A percentile compares a stretch with the other conserved stretches of the same genome.
Evolutionary conservation across 2,329 filamentous ascomycete species (phyloP).

Genomic region (Leptographium galeiforme): DNA sequence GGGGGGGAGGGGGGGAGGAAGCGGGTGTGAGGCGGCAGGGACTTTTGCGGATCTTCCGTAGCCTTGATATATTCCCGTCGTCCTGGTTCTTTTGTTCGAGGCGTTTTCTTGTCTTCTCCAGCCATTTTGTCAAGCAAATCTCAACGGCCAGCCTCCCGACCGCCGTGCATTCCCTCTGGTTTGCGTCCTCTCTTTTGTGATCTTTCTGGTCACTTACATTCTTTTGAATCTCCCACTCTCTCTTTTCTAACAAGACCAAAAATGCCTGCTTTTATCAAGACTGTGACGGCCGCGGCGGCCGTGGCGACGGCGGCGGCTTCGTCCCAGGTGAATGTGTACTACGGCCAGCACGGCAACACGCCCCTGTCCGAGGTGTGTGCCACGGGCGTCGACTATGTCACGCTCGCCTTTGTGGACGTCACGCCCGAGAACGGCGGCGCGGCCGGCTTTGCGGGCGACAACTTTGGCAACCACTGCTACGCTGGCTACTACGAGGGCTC

Average conservation of each 20-base stretch:
- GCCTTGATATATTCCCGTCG: too few species aligned
- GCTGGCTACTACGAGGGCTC: slow-evolving; percentile 18
- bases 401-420: slow-evolving; percentile 24
- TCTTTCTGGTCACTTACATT: slow-evolving; percentile 4
- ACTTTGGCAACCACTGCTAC: slow-evolving; percentile 25
- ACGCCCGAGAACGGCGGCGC: slow-evolving; percentile 23
- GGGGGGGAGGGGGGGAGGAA: too few species aligned
- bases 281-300: slow-evolving; percentile 13
- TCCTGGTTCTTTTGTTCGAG: too few species aligned
- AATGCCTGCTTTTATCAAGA: slow-evolving; percentile 12
- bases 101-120: neutral
- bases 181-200: slow-evolving; percentile 13
- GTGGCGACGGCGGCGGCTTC: slow-evolving; percentile 12
- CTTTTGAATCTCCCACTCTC: slow-evolving; percentile 1
- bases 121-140: neutral
- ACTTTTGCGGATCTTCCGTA: too few species aligned
- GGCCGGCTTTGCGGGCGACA: slow-evolving; percentile 21
- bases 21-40: too few species aligned
- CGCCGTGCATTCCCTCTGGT: slow-evolving; percentile 11
- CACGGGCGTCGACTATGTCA: slow-evolving; percentile 25
- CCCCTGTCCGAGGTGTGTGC: slow-evolving; percentile 19
- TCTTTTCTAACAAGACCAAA: neutral
- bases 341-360: slow-evolving; percentile 16
- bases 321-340: slow-evolving; percentile 19
- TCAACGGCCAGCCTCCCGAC: slow-evolving; percentile 1